These are phyloP conservation scores for Wilcoxina mikolae DNA, from an alignment of 495 filamentous ascomycete genomes.

Conservation along the genomic window DNA sequence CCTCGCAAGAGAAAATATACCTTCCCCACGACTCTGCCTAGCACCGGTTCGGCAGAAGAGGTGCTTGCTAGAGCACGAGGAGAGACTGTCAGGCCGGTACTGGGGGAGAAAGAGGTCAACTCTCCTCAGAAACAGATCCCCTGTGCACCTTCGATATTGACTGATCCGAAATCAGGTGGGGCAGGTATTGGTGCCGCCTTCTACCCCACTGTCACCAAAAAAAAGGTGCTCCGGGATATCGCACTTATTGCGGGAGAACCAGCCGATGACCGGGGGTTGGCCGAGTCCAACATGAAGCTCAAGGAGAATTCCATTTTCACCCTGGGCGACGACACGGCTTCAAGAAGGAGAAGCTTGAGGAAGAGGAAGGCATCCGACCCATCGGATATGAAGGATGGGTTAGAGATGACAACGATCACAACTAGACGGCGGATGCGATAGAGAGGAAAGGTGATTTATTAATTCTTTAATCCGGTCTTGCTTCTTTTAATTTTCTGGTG, in stretches of 20 bases:
- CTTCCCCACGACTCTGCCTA: conserved; percentile 60
- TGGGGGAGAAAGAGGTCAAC: conserved; percentile 24
- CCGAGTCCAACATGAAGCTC: neutral
- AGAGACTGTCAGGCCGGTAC: conserved; percentile 6
- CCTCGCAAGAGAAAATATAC: conserved; percentile 63
- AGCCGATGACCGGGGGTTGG: neutral
- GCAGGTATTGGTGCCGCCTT: conserved; percentile 15
- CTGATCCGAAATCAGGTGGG: conserved; percentile 4
- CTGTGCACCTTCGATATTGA: neutral
- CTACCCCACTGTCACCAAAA: conserved; percentile 9
- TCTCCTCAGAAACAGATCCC: conserved; percentile 15
- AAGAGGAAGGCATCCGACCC: neutral
- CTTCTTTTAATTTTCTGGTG: no score
- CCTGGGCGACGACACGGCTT: neutral
- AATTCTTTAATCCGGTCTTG: no score
- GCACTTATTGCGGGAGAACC: neutral
- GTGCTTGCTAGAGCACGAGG: conserved; percentile 39
- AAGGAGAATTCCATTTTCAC: neutral
- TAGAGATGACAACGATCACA: neutral
- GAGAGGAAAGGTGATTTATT: no score
- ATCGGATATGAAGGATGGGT: neutral
- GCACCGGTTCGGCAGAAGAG: conserved; percentile 55
- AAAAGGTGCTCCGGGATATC: neutral
- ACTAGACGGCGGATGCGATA: conserved; percentile 3
- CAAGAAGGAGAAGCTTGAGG: neutral